These are phyloP conservation scores for Pittosporum tobira DNA, from an alignment of 129 eudicot species.

Conservation along the genomic window DNA sequence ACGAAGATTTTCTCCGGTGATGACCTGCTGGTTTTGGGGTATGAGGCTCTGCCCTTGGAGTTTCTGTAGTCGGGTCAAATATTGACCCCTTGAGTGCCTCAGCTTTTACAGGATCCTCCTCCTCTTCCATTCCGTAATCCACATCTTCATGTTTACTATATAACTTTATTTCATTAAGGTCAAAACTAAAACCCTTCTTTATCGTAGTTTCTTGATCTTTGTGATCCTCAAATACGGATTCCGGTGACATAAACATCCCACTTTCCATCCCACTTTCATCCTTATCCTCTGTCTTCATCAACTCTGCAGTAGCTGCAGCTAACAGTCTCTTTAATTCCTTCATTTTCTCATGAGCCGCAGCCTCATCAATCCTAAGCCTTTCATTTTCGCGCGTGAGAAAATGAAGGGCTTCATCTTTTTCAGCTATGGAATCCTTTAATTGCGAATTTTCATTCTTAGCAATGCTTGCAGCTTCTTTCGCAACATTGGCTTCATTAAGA, in stretches of 20 bases:
- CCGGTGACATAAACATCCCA: no score
- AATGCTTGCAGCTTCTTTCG: conserved; percentile 72
- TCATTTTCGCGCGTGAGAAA: conserved; percentile 62
- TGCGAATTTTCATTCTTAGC: conserved; percentile 59
- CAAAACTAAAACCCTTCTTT: conserved; percentile 39
- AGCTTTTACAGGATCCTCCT: conserved; percentile 55
- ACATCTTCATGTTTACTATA: conserved; percentile 21
- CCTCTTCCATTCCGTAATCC: conserved; percentile 17
- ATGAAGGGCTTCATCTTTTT: conserved; percentile 62
- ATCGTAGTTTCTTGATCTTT: conserved; percentile 16
- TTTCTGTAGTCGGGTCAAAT: conserved; percentile 33
- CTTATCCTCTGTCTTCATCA: conserved; percentile 12
- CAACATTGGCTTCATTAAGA: conserved; percentile 59
- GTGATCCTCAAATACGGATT: conserved; percentile 27
- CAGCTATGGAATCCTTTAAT: conserved; percentile 52
- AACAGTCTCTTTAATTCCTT: conserved; percentile 25
- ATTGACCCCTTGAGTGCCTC: conserved; percentile 82
- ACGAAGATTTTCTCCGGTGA: conserved; percentile 10
- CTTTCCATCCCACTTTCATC: neutral
- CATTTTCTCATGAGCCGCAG: conserved; percentile 61
- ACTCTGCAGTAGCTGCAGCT: conserved; percentile 37
- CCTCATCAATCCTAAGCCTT: conserved; percentile 60
- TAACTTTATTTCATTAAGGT: conserved; percentile 40
- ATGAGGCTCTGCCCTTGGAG: conserved; percentile 7
- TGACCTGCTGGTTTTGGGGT: neutral